These are phyloP conservation scores for Berberis thunbergii DNA, from an alignment of 164 flowering plant genomes.

Conservation along the genomic window DNA sequence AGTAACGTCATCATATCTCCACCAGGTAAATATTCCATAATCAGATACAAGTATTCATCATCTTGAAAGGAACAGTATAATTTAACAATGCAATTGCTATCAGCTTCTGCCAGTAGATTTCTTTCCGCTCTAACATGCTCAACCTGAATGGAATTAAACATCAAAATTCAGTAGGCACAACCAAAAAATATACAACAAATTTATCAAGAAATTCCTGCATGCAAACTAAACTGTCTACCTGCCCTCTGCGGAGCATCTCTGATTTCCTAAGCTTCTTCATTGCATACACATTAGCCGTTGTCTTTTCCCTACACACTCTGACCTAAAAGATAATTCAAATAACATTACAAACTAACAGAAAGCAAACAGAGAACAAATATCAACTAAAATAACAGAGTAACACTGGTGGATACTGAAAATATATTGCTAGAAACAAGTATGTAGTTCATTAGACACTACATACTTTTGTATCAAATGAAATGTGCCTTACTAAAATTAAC, in stretches of 20 bases:
- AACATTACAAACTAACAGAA: not conserved
- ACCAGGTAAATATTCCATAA: slow-evolving; percentile 98
- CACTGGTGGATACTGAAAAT: too few species aligned
- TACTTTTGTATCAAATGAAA: too few species aligned
- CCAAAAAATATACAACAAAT: not conserved
- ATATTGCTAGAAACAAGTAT: too few species aligned
- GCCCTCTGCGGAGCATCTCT: slow-evolving; percentile 98
- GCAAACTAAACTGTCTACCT: slow-evolving; percentile 31
- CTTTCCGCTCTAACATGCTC: slow-evolving; percentile 99
- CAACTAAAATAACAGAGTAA: not conserved
- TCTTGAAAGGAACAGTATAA: slow-evolving; percentile 98
- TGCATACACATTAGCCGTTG: slow-evolving; percentile 84
- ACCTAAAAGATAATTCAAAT: slow-evolving; percentile 36
- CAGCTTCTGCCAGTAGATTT: slow-evolving; percentile 91
- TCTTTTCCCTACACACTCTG: slow-evolving; percentile 73
- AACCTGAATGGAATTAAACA: slow-evolving; percentile 34
- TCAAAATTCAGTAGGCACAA: not conserved
- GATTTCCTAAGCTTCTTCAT: slow-evolving; percentile 96
- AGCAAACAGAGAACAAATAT: not conserved
- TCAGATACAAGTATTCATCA: slow-evolving; percentile 82
- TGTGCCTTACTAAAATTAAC: too few species aligned
- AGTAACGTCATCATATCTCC: slow-evolving; percentile 99
- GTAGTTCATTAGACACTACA: too few species aligned
- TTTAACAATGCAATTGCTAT: slow-evolving; percentile 94
- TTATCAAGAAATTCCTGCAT: not conserved